Base-by-base conservation (phyloP, 352 stramenopile species). In the Aphanomyces cochlioides region DNA sequence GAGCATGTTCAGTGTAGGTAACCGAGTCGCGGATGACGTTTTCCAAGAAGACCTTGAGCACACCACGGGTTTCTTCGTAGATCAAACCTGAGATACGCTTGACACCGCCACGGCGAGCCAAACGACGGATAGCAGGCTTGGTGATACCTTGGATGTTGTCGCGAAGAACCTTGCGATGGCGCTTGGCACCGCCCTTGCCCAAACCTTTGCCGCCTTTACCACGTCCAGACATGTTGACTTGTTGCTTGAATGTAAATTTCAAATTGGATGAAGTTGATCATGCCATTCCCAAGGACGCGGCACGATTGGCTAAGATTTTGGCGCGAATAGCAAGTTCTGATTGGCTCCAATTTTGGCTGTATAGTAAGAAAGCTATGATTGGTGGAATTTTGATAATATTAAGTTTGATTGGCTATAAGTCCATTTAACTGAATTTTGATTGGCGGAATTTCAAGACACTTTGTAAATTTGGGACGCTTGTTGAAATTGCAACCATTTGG, bases 121-220 rank as follows among this genome's bases (percentile, higher is more conserved):
- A 73, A 80, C 79, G 79, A 58, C 77, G 78, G 72, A 85, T 85
- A 7, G 89, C 89, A 38, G 92, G 92, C 89, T 98, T 98, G 81
- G 95, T 98, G 80, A 98, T 98, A 75, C 95, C 93, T 79, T 98
- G 92, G 90, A 98, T 98, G 82, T 98, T 98, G 80, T 99, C 96
- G 72, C 96, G 92, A 75, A 98, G 86, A 56, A 98, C 93, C 87
- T 98, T 98, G 74, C 93, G 86, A 79, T 98, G 95, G 85, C 94
- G 91, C 89, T 98, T 98, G 74, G 94, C 93, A 75, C 94, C 94
- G 78, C 86, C 85, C 77, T 93, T 93, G 75, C 85, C 85, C 39
- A 92, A 74, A 77, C 83, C 85, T 72, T 92, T 90, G 59, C 85
- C 83, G 37, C 85, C 84, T 76, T 92, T 93, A 48, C 85, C 85